Conservation (phyloP, 2,329 filamentous ascomycete genomes). For the Penicillium sclerotiorum region DNA sequence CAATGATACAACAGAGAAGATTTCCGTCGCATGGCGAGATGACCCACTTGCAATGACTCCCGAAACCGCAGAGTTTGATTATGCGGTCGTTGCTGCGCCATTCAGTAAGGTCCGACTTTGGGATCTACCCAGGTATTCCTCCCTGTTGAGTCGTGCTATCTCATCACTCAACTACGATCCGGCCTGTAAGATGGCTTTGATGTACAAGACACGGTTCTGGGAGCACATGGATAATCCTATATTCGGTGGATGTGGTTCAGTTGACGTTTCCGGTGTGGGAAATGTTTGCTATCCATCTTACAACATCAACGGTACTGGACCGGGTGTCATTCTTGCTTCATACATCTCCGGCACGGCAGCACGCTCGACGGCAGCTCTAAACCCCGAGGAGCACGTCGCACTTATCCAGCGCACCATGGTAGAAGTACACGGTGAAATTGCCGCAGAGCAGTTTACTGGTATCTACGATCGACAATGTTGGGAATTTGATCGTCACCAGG, state of each 20-base stretch:
- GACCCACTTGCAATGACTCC: constrained; percentile 42
- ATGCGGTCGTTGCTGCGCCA: constrained; percentile 66
- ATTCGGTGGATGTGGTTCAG: constrained; percentile 55
- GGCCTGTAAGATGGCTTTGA: constrained; percentile 63
- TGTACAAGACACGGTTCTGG: constrained; percentile 68
- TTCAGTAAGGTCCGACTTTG: constrained; percentile 67
- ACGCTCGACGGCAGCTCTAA: constrained; percentile 28
- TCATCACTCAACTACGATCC: constrained; percentile 53
- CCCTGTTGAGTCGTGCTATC: constrained; percentile 54
- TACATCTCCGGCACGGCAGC: constrained; percentile 34
- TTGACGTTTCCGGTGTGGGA: constrained; percentile 35
- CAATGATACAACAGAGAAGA: constrained; percentile 53
- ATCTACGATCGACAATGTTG: constrained; percentile 68
- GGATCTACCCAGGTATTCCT: constrained; percentile 59
- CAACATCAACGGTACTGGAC: constrained; percentile 39
- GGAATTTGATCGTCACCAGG: constrained; percentile 63
- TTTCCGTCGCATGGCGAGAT: constrained; percentile 61
- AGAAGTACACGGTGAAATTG: constrained; percentile 66
- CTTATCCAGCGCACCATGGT: constrained; percentile 67
- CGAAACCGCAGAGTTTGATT: constrained; percentile 60
- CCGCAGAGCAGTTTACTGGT: constrained; percentile 65
- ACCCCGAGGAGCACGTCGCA: constrained; percentile 55
- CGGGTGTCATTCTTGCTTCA: constrained; percentile 49
- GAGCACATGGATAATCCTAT: constrained; percentile 59
- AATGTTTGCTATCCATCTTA: constrained; percentile 41